phyloP scores from a whole-genome alignment of 768 basidiomycete genomes.

The Lentinula lateritia region DNA sequence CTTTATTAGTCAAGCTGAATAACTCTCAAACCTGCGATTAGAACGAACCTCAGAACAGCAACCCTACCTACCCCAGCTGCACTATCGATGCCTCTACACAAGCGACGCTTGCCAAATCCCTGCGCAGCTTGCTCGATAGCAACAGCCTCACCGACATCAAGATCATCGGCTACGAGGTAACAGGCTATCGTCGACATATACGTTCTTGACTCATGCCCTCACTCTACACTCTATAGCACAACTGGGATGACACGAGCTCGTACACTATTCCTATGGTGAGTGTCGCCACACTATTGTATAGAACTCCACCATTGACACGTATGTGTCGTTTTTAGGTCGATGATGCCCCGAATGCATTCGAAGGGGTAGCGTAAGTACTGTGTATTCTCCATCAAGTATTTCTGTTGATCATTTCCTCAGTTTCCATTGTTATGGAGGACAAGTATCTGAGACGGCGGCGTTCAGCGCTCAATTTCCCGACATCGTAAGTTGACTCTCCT shows the following conservation, averaged over 20 bases:
- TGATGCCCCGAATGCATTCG: neutral
- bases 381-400: neutral
- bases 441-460: slow-evolving; percentile 27
- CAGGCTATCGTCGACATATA: neutral
- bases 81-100: slow-evolving; percentile 31
- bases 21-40: slow-evolving; percentile 9
- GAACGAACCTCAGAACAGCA: slow-evolving; percentile 12
- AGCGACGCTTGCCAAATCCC: slow-evolving; percentile 32
- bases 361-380: neutral
- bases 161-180: slow-evolving; percentile 23
- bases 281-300: neutral
- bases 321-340: neutral
- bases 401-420: slow-evolving; percentile 6
- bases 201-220: neutral
- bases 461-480: slow-evolving; percentile 38
- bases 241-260: slow-evolving; percentile 41
- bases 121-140: slow-evolving; percentile 39
- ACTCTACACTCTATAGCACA: slow-evolving; percentile 23
- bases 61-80: slow-evolving; percentile 36
- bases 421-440: slow-evolving; percentile 20
- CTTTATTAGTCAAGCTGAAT: neutral
- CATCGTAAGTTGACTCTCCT: slow-evolving; percentile 23
- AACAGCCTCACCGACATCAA: slow-evolving; percentile 37
- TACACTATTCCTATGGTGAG: slow-evolving; percentile 38
- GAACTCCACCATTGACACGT: neutral